Evolutionary conservation across 2,329 filamentous ascomycete species (phyloP), one percentile per base, ranked within the genome.

Genomic region (Beauveria pseudobassiana): DNA sequence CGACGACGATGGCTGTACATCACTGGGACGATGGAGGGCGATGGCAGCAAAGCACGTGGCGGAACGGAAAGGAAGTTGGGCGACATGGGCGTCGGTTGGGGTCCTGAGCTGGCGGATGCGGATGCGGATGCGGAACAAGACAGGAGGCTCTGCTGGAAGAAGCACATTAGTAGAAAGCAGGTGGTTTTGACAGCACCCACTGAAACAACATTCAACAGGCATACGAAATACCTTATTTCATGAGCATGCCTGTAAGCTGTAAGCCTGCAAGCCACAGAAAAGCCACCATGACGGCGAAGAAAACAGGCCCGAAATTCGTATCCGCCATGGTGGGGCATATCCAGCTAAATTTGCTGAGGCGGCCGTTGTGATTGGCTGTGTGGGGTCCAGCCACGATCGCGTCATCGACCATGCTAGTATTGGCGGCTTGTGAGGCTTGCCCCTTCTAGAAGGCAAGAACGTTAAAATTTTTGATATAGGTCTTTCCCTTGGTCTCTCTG

Each of bases 331-430:
- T 50, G 57, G 57, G 53, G 57, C n/a, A 22, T 12, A 26, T 40
- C 48, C 50, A 48, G 50, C 59, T 42, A 56, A 65, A 62, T 65
- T 67, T 58, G 58, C 60, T 46, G 56, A 54, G 53, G 51, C 30
- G 16, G 42, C 9, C 52, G 46, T 43, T 52, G 57, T 65, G 55
- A 68, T 66, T 67, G 67, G 65, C 56, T 48, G 49, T 24, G n/a
- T 43, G n/a, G 51, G 48, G 48, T 58, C 52, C 51, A 56, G 56
- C 62, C 50, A 54, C 61, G 67, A 69, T 69, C 63, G 67, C 68
- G 68, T 68, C 67, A 69, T 69, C 67, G 65, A 59, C 56, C 62
- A 58, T 48, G 50, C 28, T 53, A 14, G 30, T 18, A 40, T 50
- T 45, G 24, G 22, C 16, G 46, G 34, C 22, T 58, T 59, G 38